A percentile compares a stretch with the other conserved stretches of the same genome.
Conservation (phyloP, 108 stramenopile genomes). For the Cyclotella cryptica region DNA sequence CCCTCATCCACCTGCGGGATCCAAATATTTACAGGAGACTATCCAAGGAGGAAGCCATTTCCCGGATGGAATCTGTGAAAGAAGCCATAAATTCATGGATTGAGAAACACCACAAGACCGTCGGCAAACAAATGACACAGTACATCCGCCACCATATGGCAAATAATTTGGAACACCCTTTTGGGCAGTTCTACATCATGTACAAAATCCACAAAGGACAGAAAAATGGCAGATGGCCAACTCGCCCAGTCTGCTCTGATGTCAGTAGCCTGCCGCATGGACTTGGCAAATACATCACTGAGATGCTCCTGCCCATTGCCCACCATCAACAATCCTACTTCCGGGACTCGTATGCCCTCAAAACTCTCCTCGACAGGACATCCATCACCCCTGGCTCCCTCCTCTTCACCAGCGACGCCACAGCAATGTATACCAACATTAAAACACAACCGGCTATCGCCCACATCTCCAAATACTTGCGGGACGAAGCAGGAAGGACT, state of each 20-base stretch:
- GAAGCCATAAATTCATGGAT: background rate
- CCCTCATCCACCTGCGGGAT: background rate
- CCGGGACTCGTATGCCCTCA: conserved; percentile 12
- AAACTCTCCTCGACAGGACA: background rate
- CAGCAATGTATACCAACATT: conserved; percentile 49
- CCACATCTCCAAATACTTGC: conserved; percentile 3
- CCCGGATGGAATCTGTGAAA: no score
- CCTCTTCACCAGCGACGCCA: conserved; percentile 34
- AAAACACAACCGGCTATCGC: background rate
- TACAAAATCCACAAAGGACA: no score
- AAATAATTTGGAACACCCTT: background rate
- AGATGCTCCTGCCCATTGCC: conserved; percentile 4
- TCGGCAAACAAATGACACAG: background rate
- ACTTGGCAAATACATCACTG: conserved; percentile 14
- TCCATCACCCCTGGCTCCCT: conserved; percentile 12
- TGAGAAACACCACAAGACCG: background rate
- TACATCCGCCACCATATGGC: background rate
- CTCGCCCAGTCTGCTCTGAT: conserved; percentile 18
- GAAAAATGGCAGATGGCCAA: background rate
- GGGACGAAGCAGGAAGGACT: background rate
- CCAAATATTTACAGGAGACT: background rate
- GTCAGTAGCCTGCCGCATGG: background rate
- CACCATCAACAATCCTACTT: conserved; percentile 8
- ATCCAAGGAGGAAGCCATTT: background rate
- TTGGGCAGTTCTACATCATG: background rate